Conservation (phyloP, 2,329 filamentous ascomycete genomes). For the Colletotrichum paranaense region DNA sequence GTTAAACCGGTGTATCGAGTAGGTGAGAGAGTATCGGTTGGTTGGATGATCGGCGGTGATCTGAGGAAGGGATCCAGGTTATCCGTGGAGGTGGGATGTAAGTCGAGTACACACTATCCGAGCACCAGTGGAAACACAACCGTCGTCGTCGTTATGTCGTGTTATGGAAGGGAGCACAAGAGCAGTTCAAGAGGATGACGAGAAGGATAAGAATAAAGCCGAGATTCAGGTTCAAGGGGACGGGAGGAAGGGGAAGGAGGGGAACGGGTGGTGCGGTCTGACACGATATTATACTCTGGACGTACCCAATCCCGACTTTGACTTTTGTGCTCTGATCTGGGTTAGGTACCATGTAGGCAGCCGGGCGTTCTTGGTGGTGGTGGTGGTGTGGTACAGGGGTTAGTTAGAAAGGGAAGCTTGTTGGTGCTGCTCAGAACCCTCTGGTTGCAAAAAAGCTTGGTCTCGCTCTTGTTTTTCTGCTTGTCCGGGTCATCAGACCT, state of each 20-base stretch:
- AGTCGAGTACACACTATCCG: background rate
- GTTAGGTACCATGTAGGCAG: background rate
- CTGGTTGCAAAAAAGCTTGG: background rate
- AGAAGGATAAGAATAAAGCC: background rate
- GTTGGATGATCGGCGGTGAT: background rate
- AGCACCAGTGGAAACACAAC: background rate
- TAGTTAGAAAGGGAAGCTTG: background rate
- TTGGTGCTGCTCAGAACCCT: background rate
- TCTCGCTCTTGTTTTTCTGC: background rate
- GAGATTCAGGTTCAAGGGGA: background rate
- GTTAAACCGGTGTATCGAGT: background rate
- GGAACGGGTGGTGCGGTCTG: background rate
- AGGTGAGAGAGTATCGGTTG: too few relatives aligned
- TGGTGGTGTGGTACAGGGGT: background rate
- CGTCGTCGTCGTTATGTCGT: background rate
- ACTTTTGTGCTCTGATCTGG: too few relatives aligned
- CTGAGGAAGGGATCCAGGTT: background rate
- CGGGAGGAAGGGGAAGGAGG: background rate
- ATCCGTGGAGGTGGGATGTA: background rate
- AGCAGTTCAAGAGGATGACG: background rate
- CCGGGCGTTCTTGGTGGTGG: background rate
- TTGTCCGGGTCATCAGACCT: background rate
- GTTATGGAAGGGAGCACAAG: background rate
- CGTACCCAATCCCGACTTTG: too few relatives aligned
- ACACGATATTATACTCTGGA: constrained; percentile 11